Conservation (phyloP, 768 basidiomycete species). For the Lenzites betulinus region DNA sequence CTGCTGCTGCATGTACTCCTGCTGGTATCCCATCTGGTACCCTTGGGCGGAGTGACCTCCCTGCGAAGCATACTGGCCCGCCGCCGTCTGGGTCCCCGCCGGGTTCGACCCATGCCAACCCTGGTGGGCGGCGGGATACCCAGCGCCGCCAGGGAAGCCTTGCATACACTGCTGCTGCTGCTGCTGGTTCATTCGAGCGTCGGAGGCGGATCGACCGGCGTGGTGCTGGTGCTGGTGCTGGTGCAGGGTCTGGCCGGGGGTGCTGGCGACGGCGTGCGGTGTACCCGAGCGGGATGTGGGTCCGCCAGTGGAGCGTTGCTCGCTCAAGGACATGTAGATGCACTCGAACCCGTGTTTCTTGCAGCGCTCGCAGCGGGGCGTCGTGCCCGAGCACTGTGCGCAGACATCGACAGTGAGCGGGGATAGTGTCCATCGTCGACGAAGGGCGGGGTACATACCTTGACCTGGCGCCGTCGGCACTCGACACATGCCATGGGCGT, state of each 20-base stretch:
- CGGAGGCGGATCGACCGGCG: neutral
- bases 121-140: conserved; percentile 8
- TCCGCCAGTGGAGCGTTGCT: conserved; percentile 28
- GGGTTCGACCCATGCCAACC: conserved; percentile 7
- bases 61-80: neutral
- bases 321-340: conserved; percentile 44
- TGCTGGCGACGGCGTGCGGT: neutral
- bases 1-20: conserved; percentile 7
- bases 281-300: conserved; percentile 15
- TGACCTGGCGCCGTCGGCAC: conserved; percentile 58
- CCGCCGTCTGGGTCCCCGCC: neutral
- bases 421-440: neutral
- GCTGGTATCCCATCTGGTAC: conserved; percentile 9
- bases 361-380: conserved; percentile 43
- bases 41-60: neutral
- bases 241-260: neutral
- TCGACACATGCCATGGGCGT: conserved; percentile 54
- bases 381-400: conserved; percentile 28
- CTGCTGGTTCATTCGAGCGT: neutral
- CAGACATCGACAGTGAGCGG: neutral
- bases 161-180: neutral
- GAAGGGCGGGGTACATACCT: conserved; percentile 36
- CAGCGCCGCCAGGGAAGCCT: conserved; percentile 5
- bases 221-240: conserved; percentile 4
- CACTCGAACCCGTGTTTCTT: conserved; percentile 40